phyloP scores from a whole-genome alignment of 169 alveolate genomes.

The Pseudocohnilembus persalinus region DNA sequence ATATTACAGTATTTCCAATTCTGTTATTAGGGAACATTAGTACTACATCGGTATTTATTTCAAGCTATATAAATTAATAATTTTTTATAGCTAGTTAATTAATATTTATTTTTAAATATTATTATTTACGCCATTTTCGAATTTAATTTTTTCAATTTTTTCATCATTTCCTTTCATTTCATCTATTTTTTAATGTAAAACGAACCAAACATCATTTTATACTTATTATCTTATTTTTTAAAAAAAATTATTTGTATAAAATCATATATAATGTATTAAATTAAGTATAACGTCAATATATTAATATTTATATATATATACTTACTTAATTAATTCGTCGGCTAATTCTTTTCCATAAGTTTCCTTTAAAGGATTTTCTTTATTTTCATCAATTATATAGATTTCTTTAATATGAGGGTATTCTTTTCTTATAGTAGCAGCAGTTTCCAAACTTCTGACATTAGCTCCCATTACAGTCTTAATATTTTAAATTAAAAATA shows the following conservation, averaged over 20 bases:
- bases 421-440: constrained; percentile 41
- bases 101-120: background rate
- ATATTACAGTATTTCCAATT: constrained; percentile 28
- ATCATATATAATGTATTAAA: background rate
- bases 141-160: constrained; percentile 4
- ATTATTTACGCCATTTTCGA: constrained; percentile 19
- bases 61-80: background rate
- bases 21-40: constrained; percentile 30
- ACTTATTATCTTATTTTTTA: background rate
- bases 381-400: constrained; percentile 35
- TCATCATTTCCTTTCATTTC: background rate
- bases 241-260: background rate
- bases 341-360: constrained; percentile 28
- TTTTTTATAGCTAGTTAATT: background rate
- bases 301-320: background rate
- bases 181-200: background rate
- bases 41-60: constrained; percentile 30
- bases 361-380: constrained; percentile 14
- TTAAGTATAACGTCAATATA: too few relatives aligned
- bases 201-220: constrained; percentile 6
- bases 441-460: constrained; percentile 31
- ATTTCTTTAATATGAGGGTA: constrained; percentile 36
- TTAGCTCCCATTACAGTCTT: constrained; percentile 40
- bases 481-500: background rate
- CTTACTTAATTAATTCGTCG: constrained; percentile 19